Evolutionary conservation across 176 grass and related monocot species (phyloP).

Genomic region (barley (Hordeum vulgare)): MorexV3_pseudomolecules_assembly NC_058518.1:39447269-39447768

Average conservation of each 20-base stretch:
- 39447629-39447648: neutral
- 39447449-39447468: slow-evolving; percentile 62
- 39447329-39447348: slow-evolving; percentile 79
- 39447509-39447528: slow-evolving; percentile 81
- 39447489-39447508: slow-evolving; percentile 73
- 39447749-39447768: too few relatives aligned
- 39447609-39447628: neutral
- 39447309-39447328: slow-evolving; percentile 63
- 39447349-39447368: slow-evolving; percentile 71
- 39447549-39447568: slow-evolving; percentile 25
- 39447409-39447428: slow-evolving; percentile 11
- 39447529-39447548: slow-evolving; percentile 83
- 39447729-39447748: too few relatives aligned
- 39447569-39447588: slow-evolving; percentile 11
- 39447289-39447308: slow-evolving; percentile 60
- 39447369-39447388: slow-evolving; percentile 7
- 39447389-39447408: neutral
- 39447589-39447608: slow-evolving; percentile 1
- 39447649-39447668: neutral
- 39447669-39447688: too few relatives aligned
- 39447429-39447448: slow-evolving; percentile 35
- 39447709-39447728: too few relatives aligned
- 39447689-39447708: too few relatives aligned
- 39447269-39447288: slow-evolving; percentile 58
- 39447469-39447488: slow-evolving; percentile 83